Evolutionary conservation across 1,139 yeast species (phyloP), one percentile per base, ranked within the genome.

Genomic region (Scheffersomyces quercinus): DNA sequence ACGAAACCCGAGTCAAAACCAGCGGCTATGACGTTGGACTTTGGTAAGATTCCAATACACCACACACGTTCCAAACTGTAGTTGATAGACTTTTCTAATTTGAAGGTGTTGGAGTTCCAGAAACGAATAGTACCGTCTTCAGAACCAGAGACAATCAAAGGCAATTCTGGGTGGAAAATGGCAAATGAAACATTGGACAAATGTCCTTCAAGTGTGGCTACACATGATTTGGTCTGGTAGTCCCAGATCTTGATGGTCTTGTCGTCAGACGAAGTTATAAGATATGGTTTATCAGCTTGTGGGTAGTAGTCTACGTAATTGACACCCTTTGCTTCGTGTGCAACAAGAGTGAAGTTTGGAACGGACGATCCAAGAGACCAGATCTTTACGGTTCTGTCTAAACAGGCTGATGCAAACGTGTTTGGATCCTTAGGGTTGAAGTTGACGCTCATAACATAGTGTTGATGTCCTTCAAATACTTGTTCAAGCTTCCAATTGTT

Each of bases 341-440:
- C 96, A 37, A 81, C 76, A 61, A 95, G 76, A 2, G 99, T 91
- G 72, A 88, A 90, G 68, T 93, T 93, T 47, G 99, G 96, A 31
- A 79, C 79, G n/a, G 87, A 68, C 38, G 93, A 85, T 28, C 97
- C 96, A 57, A 93, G 72, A 2, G 96, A 87, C 99, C 99, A 93
- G 52, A 95, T 87, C 68, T 93, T 93, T 46, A 95, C 96, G 14
- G 98, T 90, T 59, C 95, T 85, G 67, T 93, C 99, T 59, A 95
- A 78, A 72, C 96, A 90, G 9, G 96, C 97, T 28, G 97, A 87
- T 3, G 98, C 99, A 77, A 93, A 95, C 35, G 97, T 91, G 70
- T 88, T 90, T 53, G 97, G 93, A 68, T 95, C 99, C 69, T 91
- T 93, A 46, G 99, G 98, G 68, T 93, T 95, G 74, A 93, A 89